Base-by-base conservation (phyloP, 1,284 basidiomycete genomes). In the Cutaneotrichosporon arboriforme region DNA sequence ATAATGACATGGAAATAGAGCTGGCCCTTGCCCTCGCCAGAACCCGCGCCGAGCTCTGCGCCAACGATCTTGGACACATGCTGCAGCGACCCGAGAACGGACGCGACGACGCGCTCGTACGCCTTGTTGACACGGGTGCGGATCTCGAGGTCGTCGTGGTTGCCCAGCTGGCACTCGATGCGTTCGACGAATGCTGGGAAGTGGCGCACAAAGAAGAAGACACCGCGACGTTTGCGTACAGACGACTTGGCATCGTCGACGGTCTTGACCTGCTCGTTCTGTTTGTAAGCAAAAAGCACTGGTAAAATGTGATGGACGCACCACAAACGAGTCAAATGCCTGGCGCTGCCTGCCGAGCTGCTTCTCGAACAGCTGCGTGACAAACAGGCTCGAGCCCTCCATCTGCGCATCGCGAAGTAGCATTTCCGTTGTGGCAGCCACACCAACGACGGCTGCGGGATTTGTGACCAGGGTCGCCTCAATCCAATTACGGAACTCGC, bases 1-100 rank as follows among this genome's bases (percentile, higher is more conserved):
- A 98, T 80, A 64, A 97, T 86, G 61, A 97, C 90, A 68, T 96
- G 89, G 66, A 93, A 96, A 71, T 97, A 97, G 50, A 97, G 80
- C 69, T 94, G 90, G 1, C 91, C 91, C 74, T 98, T 98, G 74
- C 94, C 94, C 65, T 96, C 92, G 0, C 83, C 85, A 20, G 68
- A 72, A 8, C 43, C 43, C 3, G 43, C 43, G 61, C 87, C 67
- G 9, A 64, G 66, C 26, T 72, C 71, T 1, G 67, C 88, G 1
- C 87, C 87, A 53, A 90, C 87, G 77, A 91, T 77, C 71, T 92
- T 94, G 10, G 91, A 91, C 82, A 97, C 90, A 57, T 96, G 90
- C 75, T 93, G 92, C 50, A 98, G 75, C 15, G 84, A 86, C 42
- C 91, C 90, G 63, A 97, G 93, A 82, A 97, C 94, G 22, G 84